Conservation (phyloP, 163 green algal genomes). For the Chloroidium sp. region DNA sequence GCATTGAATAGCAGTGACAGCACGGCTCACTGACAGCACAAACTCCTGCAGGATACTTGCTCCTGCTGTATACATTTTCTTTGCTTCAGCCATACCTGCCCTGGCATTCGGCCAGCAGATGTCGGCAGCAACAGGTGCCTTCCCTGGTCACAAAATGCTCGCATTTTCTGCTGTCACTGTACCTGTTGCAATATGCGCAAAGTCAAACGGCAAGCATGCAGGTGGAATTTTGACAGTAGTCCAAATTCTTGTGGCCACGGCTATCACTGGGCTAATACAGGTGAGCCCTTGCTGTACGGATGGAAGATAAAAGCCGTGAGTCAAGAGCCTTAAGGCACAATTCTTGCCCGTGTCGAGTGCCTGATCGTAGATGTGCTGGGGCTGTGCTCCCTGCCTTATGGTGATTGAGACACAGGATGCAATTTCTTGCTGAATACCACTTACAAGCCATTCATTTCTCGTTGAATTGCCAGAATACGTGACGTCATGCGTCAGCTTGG, state of each 20-base stretch:
- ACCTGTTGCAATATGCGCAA: too few relatives aligned
- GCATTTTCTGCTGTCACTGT: not conserved
- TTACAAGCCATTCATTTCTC: too few relatives aligned
- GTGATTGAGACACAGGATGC: too few relatives aligned
- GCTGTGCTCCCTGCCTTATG: too few relatives aligned
- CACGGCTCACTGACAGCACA: not conserved
- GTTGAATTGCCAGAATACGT: too few relatives aligned
- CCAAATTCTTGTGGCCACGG: conserved; percentile 41
- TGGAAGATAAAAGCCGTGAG: too few relatives aligned
- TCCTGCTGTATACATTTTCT: conserved; percentile 71
- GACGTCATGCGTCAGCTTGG: not conserved
- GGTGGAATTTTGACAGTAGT: conserved; percentile 48
- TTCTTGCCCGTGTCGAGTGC: too few relatives aligned
- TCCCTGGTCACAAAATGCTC: not conserved
- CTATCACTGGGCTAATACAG: conserved; percentile 2
- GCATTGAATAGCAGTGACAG: not conserved
- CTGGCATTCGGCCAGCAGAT: conserved; percentile 82
- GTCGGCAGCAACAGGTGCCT: conserved; percentile 37
- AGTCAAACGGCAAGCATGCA: conserved; percentile 2
- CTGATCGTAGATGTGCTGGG: too few relatives aligned
- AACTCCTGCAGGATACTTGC: conserved; percentile 47
- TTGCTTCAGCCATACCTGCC: conserved; percentile 68
- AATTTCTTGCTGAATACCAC: conserved; percentile 3
- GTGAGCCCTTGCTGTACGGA: conserved; percentile 27
- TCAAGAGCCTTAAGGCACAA: too few relatives aligned